phyloP scores from a whole-genome alignment of 345 rosid species.

The Adansonia digitata region DNA sequence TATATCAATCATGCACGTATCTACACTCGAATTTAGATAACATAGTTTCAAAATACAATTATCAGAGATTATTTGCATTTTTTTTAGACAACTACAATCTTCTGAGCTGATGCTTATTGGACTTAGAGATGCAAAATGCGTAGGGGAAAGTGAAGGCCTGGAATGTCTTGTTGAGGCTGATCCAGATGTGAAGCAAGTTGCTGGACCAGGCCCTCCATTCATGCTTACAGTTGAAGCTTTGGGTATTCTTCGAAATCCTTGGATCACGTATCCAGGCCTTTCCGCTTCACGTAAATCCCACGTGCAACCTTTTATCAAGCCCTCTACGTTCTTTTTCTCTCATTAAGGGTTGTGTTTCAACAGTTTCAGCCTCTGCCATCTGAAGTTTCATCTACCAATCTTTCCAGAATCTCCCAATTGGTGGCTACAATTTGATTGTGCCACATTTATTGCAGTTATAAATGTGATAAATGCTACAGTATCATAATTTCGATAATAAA shows the following conservation, averaged over 20 bases:
- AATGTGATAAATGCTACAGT: too few relatives aligned
- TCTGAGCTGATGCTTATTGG: background rate
- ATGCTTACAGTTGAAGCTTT: slow-evolving; percentile 21
- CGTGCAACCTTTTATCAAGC: slow-evolving; percentile 20
- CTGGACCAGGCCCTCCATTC: background rate
- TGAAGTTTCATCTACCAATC: slow-evolving; percentile 9
- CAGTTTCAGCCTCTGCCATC: too few relatives aligned
- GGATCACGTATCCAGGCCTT: slow-evolving; percentile 29
- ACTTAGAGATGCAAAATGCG: background rate
- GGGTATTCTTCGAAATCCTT: slow-evolving; percentile 2
- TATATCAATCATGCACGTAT: too few relatives aligned
- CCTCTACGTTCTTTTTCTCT: background rate
- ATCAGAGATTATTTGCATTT: background rate
- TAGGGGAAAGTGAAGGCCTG: background rate
- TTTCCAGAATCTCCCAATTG: slow-evolving; percentile 2
- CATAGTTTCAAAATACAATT: too few relatives aligned
- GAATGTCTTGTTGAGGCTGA: slow-evolving; percentile 34
- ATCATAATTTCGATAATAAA: too few relatives aligned
- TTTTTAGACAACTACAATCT: background rate
- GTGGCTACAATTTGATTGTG: too few relatives aligned
- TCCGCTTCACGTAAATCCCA: slow-evolving; percentile 27
- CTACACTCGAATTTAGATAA: too few relatives aligned
- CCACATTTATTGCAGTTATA: too few relatives aligned
- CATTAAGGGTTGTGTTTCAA: too few relatives aligned
- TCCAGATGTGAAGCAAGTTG: slow-evolving; percentile 30